These are phyloP conservation scores for Fusarium compactum DNA, from an alignment of 2,329 filamentous ascomycete species.

Conservation along the genomic window DNA sequence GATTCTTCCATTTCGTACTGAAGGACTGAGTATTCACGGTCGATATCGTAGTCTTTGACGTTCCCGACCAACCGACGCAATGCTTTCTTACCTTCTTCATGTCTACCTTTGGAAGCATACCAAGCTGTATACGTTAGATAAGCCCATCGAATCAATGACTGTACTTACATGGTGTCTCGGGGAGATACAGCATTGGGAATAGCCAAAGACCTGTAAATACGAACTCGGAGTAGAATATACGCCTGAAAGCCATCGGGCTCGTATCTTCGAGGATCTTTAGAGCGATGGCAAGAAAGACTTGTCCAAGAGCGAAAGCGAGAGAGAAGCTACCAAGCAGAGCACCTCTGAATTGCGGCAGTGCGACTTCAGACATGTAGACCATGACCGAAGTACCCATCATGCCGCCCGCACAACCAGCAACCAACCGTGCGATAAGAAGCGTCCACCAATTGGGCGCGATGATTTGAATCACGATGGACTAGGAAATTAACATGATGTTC, in stretches of 20 bases:
- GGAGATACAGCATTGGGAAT: not conserved
- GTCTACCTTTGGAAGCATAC: not conserved
- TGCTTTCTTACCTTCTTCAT: not conserved
- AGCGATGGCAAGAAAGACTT: not conserved
- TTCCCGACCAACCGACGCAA: not conserved
- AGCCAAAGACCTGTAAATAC: not conserved
- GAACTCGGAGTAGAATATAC: not conserved
- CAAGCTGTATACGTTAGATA: not conserved
- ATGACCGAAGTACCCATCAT: not conserved
- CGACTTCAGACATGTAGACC: not conserved
- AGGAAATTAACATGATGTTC: not conserved
- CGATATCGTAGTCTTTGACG: not conserved
- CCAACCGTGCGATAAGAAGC: not conserved
- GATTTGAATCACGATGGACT: not conserved
- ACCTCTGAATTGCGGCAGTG: not conserved
- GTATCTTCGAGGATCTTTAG: not conserved
- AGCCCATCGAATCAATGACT: fast-evolving
- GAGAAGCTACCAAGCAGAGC: not conserved
- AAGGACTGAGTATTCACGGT: not conserved
- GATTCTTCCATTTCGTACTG: not conserved
- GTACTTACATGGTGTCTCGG: not conserved
- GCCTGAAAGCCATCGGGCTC: not conserved
- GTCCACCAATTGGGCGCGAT: not conserved
- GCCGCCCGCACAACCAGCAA: not conserved
- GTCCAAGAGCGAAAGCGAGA: not conserved